Evolutionary conservation across 148 eudicot genomes (phyloP).

Genomic region (Silene latifolia): DNA sequence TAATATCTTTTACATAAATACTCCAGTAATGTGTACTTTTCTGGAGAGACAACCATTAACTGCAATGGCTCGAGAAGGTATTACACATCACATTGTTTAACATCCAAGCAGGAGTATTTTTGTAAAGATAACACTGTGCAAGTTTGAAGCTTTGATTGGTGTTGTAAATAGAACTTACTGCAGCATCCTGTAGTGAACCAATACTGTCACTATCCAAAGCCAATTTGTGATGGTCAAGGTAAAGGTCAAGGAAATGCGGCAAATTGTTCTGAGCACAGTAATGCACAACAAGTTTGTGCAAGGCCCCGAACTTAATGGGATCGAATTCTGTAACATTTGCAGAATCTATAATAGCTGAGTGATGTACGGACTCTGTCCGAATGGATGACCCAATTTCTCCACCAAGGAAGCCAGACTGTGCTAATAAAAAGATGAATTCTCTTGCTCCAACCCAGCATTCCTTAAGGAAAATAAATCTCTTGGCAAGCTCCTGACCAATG

Average conservation of each 20-base stretch:
- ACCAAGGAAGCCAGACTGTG: slow-evolving; percentile 66
- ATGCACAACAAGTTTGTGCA: slow-evolving; percentile 68
- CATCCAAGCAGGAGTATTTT: neutral
- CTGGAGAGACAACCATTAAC: neutral
- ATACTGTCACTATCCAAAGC: slow-evolving; percentile 57
- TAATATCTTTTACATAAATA: neutral
- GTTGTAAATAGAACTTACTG: slow-evolving; percentile 45
- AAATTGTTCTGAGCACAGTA: slow-evolving; percentile 64
- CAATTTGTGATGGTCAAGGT: slow-evolving; percentile 84
- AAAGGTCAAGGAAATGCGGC: slow-evolving; percentile 82
- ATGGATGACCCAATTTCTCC: slow-evolving; percentile 22
- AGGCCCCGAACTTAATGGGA: slow-evolving; percentile 47
- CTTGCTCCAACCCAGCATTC: slow-evolving; percentile 74
- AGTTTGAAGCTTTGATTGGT: neutral
- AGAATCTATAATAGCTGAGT: slow-evolving; percentile 36
- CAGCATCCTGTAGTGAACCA: slow-evolving; percentile 54
- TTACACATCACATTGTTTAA: neutral
- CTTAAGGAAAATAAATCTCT: slow-evolving; percentile 63
- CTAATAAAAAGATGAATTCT: slow-evolving; percentile 67
- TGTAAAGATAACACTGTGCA: neutral
- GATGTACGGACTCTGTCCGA: slow-evolving; percentile 36
- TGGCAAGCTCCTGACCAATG: slow-evolving; percentile 70
- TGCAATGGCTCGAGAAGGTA: neutral
- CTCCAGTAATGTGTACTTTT: neutral
- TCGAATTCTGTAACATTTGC: slow-evolving; percentile 29